Conservation (phyloP, 1,139 yeast species). For the Tardiomyces depauwii region DNA sequence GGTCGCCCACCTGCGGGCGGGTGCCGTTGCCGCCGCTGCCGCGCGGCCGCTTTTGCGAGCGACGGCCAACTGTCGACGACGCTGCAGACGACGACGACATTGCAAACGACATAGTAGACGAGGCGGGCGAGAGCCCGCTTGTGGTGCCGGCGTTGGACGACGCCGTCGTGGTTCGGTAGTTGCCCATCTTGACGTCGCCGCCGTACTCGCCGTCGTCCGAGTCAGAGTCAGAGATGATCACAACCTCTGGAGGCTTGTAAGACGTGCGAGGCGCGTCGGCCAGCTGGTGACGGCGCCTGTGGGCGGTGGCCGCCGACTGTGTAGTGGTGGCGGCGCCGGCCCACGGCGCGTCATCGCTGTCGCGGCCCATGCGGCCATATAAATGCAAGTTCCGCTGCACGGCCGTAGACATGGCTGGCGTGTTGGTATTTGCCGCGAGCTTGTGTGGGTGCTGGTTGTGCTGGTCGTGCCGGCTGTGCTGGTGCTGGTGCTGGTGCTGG, state of each 20-base stretch:
- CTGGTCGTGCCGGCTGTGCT: background rate
- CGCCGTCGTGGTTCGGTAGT: background rate
- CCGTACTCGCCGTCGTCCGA: conserved; percentile 6
- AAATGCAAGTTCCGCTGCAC: background rate
- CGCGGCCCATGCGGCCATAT: background rate
- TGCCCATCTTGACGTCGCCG: background rate
- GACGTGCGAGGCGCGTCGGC: background rate
- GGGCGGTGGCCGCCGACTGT: no score
- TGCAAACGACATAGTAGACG: background rate
- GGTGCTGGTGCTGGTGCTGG: background rate
- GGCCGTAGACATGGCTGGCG: background rate
- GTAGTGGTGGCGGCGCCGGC: background rate
- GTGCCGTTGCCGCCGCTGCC: background rate
- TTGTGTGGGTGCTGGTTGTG: no score
- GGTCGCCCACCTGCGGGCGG: background rate
- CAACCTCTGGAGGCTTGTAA: conserved; percentile 5
- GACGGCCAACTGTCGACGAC: conserved; percentile 1
- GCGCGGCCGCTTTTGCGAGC: background rate
- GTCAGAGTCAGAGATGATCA: conserved; percentile 7
- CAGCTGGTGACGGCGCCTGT: background rate
- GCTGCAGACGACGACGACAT: conserved; percentile 1
- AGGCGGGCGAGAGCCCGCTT: background rate
- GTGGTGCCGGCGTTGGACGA: background rate
- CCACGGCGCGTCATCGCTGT: no score
- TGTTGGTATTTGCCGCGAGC: background rate